A percentile compares a stretch with the other conserved stretches of the same genome.
phyloP scores from a whole-genome alignment of 495 filamentous ascomycete species.

The Neurospora sp. region DNA sequence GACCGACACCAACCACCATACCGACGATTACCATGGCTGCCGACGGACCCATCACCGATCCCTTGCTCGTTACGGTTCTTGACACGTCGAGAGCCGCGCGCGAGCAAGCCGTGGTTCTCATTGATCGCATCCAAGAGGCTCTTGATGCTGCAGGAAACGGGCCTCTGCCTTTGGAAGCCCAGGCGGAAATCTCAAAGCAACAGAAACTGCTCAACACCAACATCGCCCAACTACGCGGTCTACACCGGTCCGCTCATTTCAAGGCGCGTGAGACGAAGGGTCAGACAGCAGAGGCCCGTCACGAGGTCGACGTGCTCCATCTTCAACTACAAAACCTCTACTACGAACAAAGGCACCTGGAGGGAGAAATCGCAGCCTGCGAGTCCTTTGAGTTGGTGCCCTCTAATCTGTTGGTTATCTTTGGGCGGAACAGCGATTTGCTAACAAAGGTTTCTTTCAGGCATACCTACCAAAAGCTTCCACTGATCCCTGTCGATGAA shows the following conservation, averaged over 20 bases:
- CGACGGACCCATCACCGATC: slow-evolving; percentile 58
- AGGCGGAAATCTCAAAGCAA: slow-evolving; percentile 58
- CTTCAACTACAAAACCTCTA: slow-evolving; percentile 91
- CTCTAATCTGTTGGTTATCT: slow-evolving; percentile 22
- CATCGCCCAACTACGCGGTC: slow-evolving; percentile 68
- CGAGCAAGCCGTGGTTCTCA: slow-evolving; percentile 57
- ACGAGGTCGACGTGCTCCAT: slow-evolving; percentile 86
- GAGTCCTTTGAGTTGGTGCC: slow-evolving; percentile 71
- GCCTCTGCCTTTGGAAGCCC: slow-evolving; percentile 36
- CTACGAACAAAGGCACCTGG: slow-evolving; percentile 87
- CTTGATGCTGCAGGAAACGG: slow-evolving; percentile 22
- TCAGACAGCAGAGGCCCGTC: slow-evolving; percentile 72
- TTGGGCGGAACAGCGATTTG: not conserved
- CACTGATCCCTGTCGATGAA: slow-evolving; percentile 72
- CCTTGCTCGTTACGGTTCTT: slow-evolving; percentile 60
- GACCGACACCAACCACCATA: not conserved
- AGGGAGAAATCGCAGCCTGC: slow-evolving; percentile 83
- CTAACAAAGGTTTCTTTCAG: slow-evolving; percentile 30
- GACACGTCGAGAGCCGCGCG: slow-evolving; percentile 58
- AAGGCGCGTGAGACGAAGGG: slow-evolving; percentile 79
- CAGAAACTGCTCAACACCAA: slow-evolving; percentile 73
- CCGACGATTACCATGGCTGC: slow-evolving; percentile 26
- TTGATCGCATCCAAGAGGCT: slow-evolving; percentile 47
- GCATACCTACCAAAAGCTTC: slow-evolving; percentile 78
- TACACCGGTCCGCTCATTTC: slow-evolving; percentile 73